phyloP scores from a whole-genome alignment of 1,284 basidiomycete species.

The Ustilago shanxiensis region DNA sequence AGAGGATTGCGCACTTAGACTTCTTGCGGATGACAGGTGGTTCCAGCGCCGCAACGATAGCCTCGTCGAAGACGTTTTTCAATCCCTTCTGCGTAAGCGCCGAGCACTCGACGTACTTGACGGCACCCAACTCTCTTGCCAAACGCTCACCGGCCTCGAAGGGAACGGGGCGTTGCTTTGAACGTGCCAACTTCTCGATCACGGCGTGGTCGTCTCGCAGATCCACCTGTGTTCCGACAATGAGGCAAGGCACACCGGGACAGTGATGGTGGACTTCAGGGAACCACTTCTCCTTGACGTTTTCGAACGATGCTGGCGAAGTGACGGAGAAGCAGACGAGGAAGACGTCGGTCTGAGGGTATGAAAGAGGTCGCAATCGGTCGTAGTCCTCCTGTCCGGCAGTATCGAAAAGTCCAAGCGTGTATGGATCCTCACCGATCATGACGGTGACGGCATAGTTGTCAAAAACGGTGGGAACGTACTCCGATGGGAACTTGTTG shows the following conservation, averaged over 20 bases:
- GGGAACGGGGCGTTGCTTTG: slow-evolving; percentile 93
- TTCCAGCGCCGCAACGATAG: slow-evolving; percentile 97
- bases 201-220: slow-evolving; percentile 92
- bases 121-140: slow-evolving; percentile 93
- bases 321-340: slow-evolving; percentile 99
- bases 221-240: slow-evolving; percentile 98
- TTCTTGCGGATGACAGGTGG: slow-evolving; percentile 89
- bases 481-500: slow-evolving; percentile 83
- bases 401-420: slow-evolving; percentile 97
- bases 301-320: slow-evolving; percentile 97
- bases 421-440: slow-evolving; percentile 99
- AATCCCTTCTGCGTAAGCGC: slow-evolving; percentile 98
- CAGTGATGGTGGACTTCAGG: slow-evolving; percentile 99
- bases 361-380: slow-evolving; percentile 96
- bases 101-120: slow-evolving; percentile 99
- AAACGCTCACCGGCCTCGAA: slow-evolving; percentile 91
- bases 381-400: slow-evolving; percentile 99
- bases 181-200: slow-evolving; percentile 91
- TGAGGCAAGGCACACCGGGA: slow-evolving; percentile 98
- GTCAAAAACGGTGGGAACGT: slow-evolving; percentile 94
- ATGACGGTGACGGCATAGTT: slow-evolving; percentile 99
- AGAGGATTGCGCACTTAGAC: slow-evolving; percentile 85
- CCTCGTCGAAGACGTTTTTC: slow-evolving; percentile 99
- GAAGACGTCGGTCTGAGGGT: slow-evolving; percentile 99
- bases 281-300: slow-evolving; percentile 99